Evolutionary conservation across 352 stramenopile species (phyloP).

Genomic region (Pythium grandisporangium): DNA sequence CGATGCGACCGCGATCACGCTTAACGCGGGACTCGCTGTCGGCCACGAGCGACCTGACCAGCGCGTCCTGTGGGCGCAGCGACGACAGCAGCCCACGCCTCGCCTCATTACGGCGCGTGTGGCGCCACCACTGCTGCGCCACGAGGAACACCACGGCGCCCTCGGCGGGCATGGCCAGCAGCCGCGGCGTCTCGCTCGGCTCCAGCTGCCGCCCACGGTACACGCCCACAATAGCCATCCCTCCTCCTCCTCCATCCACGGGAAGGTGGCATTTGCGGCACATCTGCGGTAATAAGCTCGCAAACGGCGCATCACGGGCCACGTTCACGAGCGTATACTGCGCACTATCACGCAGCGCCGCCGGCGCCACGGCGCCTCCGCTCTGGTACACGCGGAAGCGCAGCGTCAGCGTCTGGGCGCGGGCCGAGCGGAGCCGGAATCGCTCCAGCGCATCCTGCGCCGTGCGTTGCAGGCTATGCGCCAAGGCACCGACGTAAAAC

Average conservation of each 20-base stretch:
- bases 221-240: conserved; percentile 15
- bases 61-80: conserved; percentile 32
- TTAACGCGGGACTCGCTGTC: conserved; percentile 31
- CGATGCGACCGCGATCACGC: no score
- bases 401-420: conserved; percentile 27
- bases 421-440: conserved; percentile 25
- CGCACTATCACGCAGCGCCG: conserved; percentile 6
- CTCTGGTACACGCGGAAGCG: conserved; percentile 26
- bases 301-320: conserved; percentile 19
- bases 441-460: conserved; percentile 9
- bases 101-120: conserved; percentile 41
- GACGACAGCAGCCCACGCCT: conserved; percentile 33
- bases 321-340: conserved; percentile 20
- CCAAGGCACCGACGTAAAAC: conserved; percentile 7
- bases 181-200: conserved; percentile 14
- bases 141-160: conserved; percentile 40
- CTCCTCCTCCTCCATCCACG: no score
- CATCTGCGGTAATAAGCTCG: conserved; percentile 24
- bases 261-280: conserved; percentile 27
- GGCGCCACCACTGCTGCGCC: conserved; percentile 39
- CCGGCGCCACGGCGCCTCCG: conserved; percentile 5
- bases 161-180: conserved; percentile 25
- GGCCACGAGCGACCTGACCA: conserved; percentile 30
- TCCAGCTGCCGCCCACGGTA: conserved; percentile 44
- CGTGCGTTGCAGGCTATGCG: neutral